Conservation (phyloP, 306 rosid species). For the Cicer arietinum region DNA sequence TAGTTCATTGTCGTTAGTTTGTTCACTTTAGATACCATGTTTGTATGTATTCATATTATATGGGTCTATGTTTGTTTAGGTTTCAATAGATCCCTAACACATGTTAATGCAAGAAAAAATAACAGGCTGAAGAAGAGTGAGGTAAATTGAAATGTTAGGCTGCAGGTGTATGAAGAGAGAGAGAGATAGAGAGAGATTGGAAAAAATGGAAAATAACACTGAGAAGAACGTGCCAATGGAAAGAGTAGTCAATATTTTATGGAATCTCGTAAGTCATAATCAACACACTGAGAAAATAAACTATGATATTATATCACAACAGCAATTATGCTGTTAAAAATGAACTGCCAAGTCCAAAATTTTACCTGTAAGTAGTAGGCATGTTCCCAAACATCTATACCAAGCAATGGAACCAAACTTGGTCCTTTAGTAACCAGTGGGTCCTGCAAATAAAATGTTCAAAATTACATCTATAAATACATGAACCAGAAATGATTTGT, state of each 20-base stretch:
- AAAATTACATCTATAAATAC: slow-evolving; percentile 40
- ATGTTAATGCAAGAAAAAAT: not conserved
- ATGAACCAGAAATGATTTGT: slow-evolving; percentile 13
- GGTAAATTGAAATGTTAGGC: slow-evolving; percentile 13
- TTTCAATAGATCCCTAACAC: not conserved
- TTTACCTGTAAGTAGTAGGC: slow-evolving; percentile 97
- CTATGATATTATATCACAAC: slow-evolving; percentile 16
- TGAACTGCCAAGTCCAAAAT: slow-evolving; percentile 34
- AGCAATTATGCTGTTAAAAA: slow-evolving; percentile 22
- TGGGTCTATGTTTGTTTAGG: slow-evolving; percentile 1
- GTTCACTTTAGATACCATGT: slow-evolving; percentile 3
- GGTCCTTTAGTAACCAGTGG: slow-evolving; percentile 91
- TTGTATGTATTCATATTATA: not conserved
- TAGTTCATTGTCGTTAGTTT: not conserved
- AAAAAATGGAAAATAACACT: not conserved
- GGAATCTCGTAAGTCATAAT: slow-evolving; percentile 4
- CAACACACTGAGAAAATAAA: slow-evolving; percentile 22
- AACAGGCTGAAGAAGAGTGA: not conserved
- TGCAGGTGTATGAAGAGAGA: slow-evolving; percentile 13
- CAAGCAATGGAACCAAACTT: slow-evolving; percentile 85
- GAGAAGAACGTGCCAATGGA: not conserved
- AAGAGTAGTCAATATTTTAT: slow-evolving; percentile 9
- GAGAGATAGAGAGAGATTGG: not conserved
- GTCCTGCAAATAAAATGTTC: slow-evolving; percentile 66
- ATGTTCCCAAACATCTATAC: slow-evolving; percentile 99